Conservation (phyloP, 768 basidiomycete genomes). For the Wakefieldia striispora region DNA sequence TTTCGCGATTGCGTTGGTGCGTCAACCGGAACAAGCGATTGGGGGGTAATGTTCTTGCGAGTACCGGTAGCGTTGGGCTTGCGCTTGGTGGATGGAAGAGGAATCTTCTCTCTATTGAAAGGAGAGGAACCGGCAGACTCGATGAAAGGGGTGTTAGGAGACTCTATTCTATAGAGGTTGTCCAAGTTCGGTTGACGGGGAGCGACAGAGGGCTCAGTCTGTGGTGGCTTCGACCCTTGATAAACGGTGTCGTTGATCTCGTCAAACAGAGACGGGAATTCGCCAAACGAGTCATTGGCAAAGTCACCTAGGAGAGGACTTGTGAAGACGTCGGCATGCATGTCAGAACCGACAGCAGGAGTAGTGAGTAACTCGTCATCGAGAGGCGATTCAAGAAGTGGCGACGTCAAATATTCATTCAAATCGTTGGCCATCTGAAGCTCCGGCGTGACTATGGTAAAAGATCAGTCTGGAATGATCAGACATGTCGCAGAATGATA, state of each 20-base stretch:
- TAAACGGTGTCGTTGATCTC: constrained; percentile 19
- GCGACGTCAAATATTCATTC: constrained; percentile 46
- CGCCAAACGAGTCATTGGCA: constrained; percentile 28
- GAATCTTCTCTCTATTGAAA: constrained; percentile 16
- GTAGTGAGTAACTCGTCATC: constrained; percentile 46
- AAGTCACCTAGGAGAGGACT: constrained; percentile 41
- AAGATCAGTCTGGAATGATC: not conserved
- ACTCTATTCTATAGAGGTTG: constrained; percentile 43
- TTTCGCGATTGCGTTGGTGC: constrained; percentile 79
- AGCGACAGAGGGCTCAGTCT: constrained; percentile 5
- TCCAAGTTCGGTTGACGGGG: constrained; percentile 30
- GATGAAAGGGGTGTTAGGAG: constrained; percentile 51
- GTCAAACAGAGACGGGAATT: constrained; percentile 33
- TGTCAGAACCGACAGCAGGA: constrained; percentile 38
- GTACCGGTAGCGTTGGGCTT: constrained; percentile 56
- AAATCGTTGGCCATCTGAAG: constrained; percentile 36
- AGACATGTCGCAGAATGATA: not conserved
- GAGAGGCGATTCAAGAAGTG: constrained; percentile 45
- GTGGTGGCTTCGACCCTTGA: constrained; percentile 12
- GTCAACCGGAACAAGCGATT: constrained; percentile 61
- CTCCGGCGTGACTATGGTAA: constrained; percentile 36
- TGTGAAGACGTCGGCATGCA: constrained; percentile 39
- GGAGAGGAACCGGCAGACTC: constrained; percentile 36
- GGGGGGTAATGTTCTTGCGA: constrained; percentile 66
- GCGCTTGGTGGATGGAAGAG: constrained; percentile 22